These are phyloP conservation scores for Boletus subparvulus DNA, from an alignment of 768 basidiomycete species.

Conservation along the genomic window DNA sequence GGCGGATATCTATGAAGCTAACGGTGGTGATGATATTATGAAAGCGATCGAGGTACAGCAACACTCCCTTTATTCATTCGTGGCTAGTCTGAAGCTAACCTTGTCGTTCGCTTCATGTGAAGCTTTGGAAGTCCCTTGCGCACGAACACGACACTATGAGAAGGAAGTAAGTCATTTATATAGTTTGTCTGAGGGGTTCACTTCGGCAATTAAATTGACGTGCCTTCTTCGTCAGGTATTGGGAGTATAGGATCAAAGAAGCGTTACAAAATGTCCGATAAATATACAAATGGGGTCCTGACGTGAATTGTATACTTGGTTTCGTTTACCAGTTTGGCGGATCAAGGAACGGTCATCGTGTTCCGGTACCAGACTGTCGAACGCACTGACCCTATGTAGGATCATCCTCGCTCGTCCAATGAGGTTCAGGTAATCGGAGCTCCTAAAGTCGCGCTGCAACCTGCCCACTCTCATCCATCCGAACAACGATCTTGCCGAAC, in stretches of 20 bases:
- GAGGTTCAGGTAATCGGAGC: not conserved
- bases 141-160: conserved; percentile 71
- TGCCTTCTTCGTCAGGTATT: conserved; percentile 51
- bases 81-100: conserved; percentile 6
- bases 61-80: not conserved
- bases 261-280: conserved; percentile 33
- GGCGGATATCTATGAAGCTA: conserved; percentile 69
- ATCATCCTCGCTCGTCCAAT: not conserved
- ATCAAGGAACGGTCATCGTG: not conserved
- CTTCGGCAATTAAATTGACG: conserved; percentile 28
- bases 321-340: not conserved
- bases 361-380: not conserved
- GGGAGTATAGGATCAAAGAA: conserved; percentile 70
- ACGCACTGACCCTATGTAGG: not conserved
- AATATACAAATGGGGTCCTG: conserved; percentile 11
- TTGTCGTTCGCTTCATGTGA: conserved; percentile 12
- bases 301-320: conserved; percentile 9
- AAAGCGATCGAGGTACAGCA: conserved; percentile 50
- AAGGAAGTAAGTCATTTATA: conserved; percentile 57
- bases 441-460: conserved; percentile 26
- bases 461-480: conserved; percentile 33
- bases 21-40: conserved; percentile 46
- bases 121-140: conserved; percentile 74
- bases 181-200: conserved; percentile 5
- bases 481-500: conserved; percentile 77